phyloP scores from a whole-genome alignment of 73 alveolate species.

The Paramecium octaurelia region DNA sequence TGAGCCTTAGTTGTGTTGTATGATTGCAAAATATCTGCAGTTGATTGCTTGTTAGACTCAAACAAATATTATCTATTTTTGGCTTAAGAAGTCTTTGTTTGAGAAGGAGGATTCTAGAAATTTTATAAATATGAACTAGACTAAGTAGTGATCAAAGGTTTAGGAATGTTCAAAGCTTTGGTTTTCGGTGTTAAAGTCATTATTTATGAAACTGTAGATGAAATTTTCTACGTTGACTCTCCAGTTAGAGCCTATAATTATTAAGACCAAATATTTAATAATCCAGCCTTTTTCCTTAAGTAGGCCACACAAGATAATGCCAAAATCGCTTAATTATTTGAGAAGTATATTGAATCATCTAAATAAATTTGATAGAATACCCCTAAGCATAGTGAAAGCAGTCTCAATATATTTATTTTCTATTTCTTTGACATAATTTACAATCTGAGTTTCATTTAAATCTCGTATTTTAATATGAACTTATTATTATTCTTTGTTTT shows the following conservation, averaged over 20 bases:
- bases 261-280: slow-evolving; percentile 36
- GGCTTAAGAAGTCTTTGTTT: not conserved
- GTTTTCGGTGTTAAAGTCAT: not conserved
- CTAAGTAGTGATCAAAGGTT: not conserved
- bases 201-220: slow-evolving; percentile 19
- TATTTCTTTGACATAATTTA: not conserved
- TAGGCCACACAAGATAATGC: slow-evolving; percentile 26
- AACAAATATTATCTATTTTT: not conserved
- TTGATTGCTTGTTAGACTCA: not conserved
- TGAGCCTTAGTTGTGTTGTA: not conserved
- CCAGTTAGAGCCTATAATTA: slow-evolving; percentile 12
- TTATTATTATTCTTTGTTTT: not conserved
- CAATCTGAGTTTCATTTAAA: not conserved
- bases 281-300: slow-evolving; percentile 22
- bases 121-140: not conserved
- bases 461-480: not conserved
- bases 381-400: not conserved
- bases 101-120: not conserved
- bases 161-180: not conserved
- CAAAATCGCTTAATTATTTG: not conserved
- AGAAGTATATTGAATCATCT: not conserved
- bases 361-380: not conserved
- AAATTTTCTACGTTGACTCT: not conserved
- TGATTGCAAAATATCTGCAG: not conserved
- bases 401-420: not conserved